Conservation (phyloP, 768 basidiomycete genomes). For the Lanmaoa rubissima region DNA sequence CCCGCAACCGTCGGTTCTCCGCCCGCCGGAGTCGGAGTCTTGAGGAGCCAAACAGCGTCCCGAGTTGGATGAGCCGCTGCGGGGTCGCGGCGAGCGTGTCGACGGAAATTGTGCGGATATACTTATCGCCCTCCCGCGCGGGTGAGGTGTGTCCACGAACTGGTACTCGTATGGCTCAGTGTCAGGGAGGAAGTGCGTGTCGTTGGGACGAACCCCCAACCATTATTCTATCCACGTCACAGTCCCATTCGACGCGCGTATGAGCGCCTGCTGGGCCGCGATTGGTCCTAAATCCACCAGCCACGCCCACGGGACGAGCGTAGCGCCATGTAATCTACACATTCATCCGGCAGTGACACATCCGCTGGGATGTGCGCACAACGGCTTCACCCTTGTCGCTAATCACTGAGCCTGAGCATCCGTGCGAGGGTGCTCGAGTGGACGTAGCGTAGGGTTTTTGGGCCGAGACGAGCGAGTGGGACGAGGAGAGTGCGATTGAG, state of each 20-base stretch:
- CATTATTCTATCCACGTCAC: conserved; percentile 26
- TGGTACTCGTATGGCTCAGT: conserved; percentile 49
- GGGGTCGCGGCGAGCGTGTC: conserved; percentile 9
- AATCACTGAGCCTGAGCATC: conserved; percentile 47
- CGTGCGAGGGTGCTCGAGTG: conserved; percentile 47
- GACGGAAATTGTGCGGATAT: conserved; percentile 2
- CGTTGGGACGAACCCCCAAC: conserved; percentile 32
- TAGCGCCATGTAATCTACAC: conserved; percentile 57
- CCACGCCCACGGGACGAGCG: conserved; percentile 68
- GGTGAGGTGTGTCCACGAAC: conserved; percentile 20
- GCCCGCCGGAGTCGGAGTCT: conserved; percentile 52
- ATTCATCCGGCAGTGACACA: conserved; percentile 49
- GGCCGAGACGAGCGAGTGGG: conserved; percentile 71
- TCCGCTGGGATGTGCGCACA: conserved; percentile 41
- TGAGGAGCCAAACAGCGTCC: conserved; percentile 75
- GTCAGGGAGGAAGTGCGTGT: conserved; percentile 53
- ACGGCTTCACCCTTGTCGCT: conserved; percentile 46
- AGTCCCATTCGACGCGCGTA: conserved; percentile 51
- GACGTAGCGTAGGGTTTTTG: conserved; percentile 58
- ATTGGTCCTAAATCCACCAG: conserved; percentile 54
- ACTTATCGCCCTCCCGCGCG: conserved; percentile 10
- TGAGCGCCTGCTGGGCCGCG: conserved; percentile 38
- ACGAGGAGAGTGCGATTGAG: conserved; percentile 78
- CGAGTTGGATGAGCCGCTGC: conserved; percentile 62
- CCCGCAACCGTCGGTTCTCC: conserved; percentile 42